Percentiles rank a stretch among this genome's conserved stretches.
Conservation (phyloP, 73 alveolate species). For the Stentor coeruleus region DNA sequence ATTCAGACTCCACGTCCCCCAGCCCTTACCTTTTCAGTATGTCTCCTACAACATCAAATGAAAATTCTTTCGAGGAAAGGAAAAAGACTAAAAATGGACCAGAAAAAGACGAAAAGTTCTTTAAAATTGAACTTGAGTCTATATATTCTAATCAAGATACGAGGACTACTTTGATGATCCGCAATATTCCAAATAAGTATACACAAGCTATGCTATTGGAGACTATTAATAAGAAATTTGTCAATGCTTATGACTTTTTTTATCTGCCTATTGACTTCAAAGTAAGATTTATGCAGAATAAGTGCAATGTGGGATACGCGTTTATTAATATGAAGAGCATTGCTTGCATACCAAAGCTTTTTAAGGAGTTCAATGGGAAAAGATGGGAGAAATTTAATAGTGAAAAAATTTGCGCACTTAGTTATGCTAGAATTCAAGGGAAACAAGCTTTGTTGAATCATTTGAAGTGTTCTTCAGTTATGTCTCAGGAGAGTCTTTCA, state of each 20-base stretch:
- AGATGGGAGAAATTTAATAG: conserved; percentile 66
- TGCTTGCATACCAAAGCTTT: conserved; percentile 56
- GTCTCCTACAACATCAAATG: background rate
- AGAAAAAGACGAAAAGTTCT: background rate
- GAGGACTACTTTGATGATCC: conserved; percentile 19
- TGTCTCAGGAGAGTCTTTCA: conserved; percentile 16
- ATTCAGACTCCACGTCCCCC: too few species aligned
- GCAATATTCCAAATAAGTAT: conserved; percentile 26
- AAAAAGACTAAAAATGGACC: background rate
- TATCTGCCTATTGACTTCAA: conserved; percentile 89
- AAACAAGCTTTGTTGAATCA: conserved; percentile 43
- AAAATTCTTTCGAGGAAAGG: background rate
- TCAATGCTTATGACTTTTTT: conserved; percentile 71
- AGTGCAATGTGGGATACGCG: conserved; percentile 88
- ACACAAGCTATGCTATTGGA: conserved; percentile 18
- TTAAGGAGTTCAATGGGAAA: conserved; percentile 65
- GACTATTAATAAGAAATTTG: background rate
- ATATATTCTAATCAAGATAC: background rate
- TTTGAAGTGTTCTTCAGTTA: conserved; percentile 47
- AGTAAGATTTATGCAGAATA: conserved; percentile 32
- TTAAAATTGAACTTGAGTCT: background rate
- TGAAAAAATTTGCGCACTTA: conserved; percentile 53
- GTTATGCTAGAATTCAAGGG: conserved; percentile 63
- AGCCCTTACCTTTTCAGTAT: background rate
- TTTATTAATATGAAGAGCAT: conserved; percentile 65